Conservation (phyloP, 768 basidiomycete species). For the Suillus plorans region DNA sequence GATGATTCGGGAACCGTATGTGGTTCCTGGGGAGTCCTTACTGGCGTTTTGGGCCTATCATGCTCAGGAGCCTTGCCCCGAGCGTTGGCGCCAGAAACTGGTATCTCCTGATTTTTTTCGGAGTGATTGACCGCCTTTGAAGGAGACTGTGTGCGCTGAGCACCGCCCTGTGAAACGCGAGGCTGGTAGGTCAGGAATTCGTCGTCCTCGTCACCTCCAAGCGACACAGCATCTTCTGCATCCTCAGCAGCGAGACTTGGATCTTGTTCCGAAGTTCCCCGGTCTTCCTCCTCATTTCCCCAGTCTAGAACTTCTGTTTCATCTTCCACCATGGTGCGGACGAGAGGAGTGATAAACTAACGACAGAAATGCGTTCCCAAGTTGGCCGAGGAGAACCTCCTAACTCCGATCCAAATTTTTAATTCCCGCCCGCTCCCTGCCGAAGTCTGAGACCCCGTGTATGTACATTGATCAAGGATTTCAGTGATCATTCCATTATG, state of each 20-base stretch:
- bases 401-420: conserved; percentile 11
- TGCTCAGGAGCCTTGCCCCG: conserved; percentile 11
- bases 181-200: conserved; percentile 49
- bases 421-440: conserved; percentile 6
- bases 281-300: conserved; percentile 52
- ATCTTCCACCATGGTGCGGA: conserved; percentile 49
- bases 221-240: conserved; percentile 64
- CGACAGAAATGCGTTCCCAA: conserved; percentile 1
- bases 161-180: conserved; percentile 29
- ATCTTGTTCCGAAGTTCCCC: conserved; percentile 45
- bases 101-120: conserved; percentile 16
- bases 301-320: conserved; percentile 73
- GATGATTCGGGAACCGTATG: conserved; percentile 21
- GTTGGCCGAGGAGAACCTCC: conserved; percentile 6
- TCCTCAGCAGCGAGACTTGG: conserved; percentile 35
- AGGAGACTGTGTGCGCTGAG: conserved; percentile 17
- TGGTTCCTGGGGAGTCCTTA: conserved; percentile 9
- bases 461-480: not conserved
- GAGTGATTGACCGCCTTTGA: conserved; percentile 14
- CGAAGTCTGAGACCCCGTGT: not conserved
- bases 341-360: conserved; percentile 16
- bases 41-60: conserved; percentile 11
- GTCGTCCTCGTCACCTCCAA: conserved; percentile 73
- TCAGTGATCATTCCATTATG: not conserved
- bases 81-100: conserved; percentile 5